phyloP scores from a whole-genome alignment of 805 yeast genomes.

The Starmerella floris region DNA sequence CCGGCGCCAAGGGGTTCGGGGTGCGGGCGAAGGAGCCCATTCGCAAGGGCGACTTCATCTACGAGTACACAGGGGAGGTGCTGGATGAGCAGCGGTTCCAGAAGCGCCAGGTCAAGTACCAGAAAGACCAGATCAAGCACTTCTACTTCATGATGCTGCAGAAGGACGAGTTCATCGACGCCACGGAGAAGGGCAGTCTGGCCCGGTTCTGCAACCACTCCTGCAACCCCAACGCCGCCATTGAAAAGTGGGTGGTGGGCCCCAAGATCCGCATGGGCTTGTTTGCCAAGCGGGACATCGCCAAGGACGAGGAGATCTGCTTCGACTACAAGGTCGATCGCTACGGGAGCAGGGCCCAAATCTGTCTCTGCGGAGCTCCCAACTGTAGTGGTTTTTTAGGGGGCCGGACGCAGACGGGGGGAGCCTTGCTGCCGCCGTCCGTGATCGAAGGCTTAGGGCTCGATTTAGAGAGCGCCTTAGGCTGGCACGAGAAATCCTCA shows the following conservation, averaged over 20 bases:
- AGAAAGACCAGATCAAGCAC: constrained; percentile 49
- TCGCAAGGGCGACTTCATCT: constrained; percentile 55
- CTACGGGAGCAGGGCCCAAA: constrained; percentile 88
- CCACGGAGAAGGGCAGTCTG: constrained; percentile 74
- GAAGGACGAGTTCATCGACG: constrained; percentile 86
- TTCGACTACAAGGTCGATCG: constrained; percentile 90
- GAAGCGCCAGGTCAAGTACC: constrained; percentile 56
- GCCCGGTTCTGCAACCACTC: constrained; percentile 93
- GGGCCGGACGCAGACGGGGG: constrained; percentile 93
- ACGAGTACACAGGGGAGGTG: constrained; percentile 91
- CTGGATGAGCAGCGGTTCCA: constrained; percentile 69
- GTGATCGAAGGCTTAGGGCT: constrained; percentile 80
- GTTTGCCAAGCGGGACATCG: constrained; percentile 64
- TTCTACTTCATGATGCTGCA: constrained; percentile 94
- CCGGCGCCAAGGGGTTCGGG: constrained; percentile 83
- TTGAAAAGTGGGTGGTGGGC: constrained; percentile 95
- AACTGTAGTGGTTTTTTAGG: constrained; percentile 91
- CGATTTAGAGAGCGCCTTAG: constrained; percentile 46
- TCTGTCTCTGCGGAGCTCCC: constrained; percentile 84
- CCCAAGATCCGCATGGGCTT: constrained; percentile 87
- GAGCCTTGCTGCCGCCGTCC: constrained; percentile 71
- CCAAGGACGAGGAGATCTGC: constrained; percentile 76
- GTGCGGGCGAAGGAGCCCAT: constrained; percentile 55
- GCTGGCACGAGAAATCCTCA: constrained; percentile 23
- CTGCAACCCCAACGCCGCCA: constrained; percentile 87